Evolutionary conservation across 345 rosid genomes (phyloP), one percentile per base, ranked within the genome.

Genomic region (Arabidopsis arenosa): DNA sequence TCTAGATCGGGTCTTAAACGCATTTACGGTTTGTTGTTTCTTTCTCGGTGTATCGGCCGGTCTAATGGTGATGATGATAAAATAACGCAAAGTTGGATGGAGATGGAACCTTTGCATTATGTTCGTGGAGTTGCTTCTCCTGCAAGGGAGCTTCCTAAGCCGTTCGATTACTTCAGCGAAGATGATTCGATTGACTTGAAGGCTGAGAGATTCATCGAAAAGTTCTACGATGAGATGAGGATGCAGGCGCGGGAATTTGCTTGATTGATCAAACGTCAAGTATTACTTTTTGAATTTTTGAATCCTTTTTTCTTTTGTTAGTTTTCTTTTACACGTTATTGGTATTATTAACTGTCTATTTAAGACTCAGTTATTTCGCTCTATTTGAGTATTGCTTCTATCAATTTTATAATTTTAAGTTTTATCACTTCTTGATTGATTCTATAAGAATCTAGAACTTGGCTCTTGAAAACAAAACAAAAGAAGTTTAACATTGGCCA

Each of bases 161-260:
- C 71, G 13, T 48, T 36, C 12, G 85, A 82, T 73, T 55, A 14
- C 53, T 66, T 79, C 2, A 60, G 72, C 2, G 72, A 37, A 3
- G 74, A 77, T 9, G 83, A 87, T 59, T 88, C 88, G 5, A 87
- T 92, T 55, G 96, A 92, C 73, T 37, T 75, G 78, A 90, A 88
- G 78, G 97, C 94, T 30, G 90, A 90, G 81, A 84, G 68, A 80
- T 92, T 92, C 83, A 92, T 92, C 39, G 60, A 82, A 71, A 78
- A 80, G 45, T 90, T 92, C 72, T 85, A 88, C 39, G 68, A 81
- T 63, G 86, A 90, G 67, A 90, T 92, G 83, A 88, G 89, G 68
- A 45, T 85, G 87, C 91, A 88, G 80, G 80, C 77, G 76, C 84
- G 75, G 73, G 80, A 77, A 48, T 81, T 84, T 18, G 43, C 68